These are phyloP conservation scores for Sarocladium strictum DNA, from an alignment of 2,329 filamentous ascomycete genomes.

Conservation along the genomic window DNA sequence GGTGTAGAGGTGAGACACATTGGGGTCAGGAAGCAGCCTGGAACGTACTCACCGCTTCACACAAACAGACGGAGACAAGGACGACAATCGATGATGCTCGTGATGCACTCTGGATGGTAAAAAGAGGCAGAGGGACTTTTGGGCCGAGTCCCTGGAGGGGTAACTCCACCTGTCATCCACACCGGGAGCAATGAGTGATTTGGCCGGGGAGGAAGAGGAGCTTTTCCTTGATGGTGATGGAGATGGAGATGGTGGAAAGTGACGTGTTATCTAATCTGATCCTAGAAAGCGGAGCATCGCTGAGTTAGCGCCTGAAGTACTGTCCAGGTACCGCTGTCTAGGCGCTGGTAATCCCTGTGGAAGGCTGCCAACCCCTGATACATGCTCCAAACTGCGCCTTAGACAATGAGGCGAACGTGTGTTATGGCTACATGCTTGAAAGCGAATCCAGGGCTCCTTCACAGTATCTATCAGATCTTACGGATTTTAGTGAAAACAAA, in stretches of 20 bases:
- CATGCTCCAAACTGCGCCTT: too few relatives aligned
- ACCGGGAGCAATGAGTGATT: not conserved
- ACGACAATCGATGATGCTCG: not conserved
- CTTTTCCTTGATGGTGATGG: conserved; percentile 3
- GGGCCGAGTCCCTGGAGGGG: not conserved
- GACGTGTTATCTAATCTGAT: conserved; percentile 10
- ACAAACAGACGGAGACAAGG: not conserved
- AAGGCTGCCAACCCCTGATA: too few relatives aligned
- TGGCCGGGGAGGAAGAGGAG: too few relatives aligned
- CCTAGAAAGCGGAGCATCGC: not conserved
- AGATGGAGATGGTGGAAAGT: conserved; percentile 6
- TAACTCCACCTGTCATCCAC: not conserved
- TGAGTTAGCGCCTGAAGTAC: not conserved
- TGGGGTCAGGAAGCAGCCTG: not conserved
- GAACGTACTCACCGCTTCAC: conserved; percentile 2
- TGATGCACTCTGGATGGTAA: too few relatives aligned
- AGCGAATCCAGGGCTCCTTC: too few relatives aligned
- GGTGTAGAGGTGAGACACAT: not conserved
- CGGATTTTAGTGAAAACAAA: too few relatives aligned
- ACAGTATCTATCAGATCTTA: too few relatives aligned
- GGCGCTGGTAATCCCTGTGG: not conserved
- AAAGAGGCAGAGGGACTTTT: not conserved
- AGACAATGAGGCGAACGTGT: too few relatives aligned
- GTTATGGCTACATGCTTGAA: too few relatives aligned
- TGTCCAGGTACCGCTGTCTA: too few relatives aligned